Base-by-base conservation (phyloP, 768 basidiomycete species). In the Lactarius sanguifluus region DNA sequence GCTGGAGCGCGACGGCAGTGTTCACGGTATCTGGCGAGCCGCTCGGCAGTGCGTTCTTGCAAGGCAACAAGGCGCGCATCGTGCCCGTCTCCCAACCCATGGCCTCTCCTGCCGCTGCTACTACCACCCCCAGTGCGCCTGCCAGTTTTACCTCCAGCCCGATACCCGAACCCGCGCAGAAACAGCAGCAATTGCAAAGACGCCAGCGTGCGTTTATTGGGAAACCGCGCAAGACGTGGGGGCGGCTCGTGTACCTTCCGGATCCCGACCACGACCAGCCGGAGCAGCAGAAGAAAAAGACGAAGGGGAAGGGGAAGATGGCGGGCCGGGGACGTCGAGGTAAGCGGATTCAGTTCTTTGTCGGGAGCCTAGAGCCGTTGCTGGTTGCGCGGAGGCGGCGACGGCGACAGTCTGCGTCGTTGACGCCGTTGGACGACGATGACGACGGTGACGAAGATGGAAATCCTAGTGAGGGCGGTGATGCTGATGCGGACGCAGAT, bases 171-270 rank as follows among this genome's bases (percentile, higher is more conserved):
- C 28, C 50, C 28, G 6, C 54, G 23, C 41, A 25, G n/a, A 13
- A n/a, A 20, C 34, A 15, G 30, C 28, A 16, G 15, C 34, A 28
- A 47, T 3, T 28, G 16, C 45, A 30, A 20, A 15, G 15, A 13
- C 59, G 38, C 3, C 43, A 3, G 23, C 18, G 50, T 25, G 30
- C 43, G 13, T 65, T 57, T n/a, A 61, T 65, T 3, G 63, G 64
- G 15, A 57, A 59, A 61, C 54, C 25, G 45, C 67, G 15, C 23
- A 55, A 55, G 52, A 16, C 62, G 13, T 67, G 66, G 62, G 66
- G 62, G 34, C 52, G 62, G 23, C 20, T 56, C 23, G 57, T 64
- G 18, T 12, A 20, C 0, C 16, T 64, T 6, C 5, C 30, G 1
- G 30, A 4, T 30, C 30, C 30, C 5, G 30, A 30, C 30, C 30